Base-by-base conservation (phyloP, 1,139 yeast species). In the Saccharomyces hybrid region DNA sequence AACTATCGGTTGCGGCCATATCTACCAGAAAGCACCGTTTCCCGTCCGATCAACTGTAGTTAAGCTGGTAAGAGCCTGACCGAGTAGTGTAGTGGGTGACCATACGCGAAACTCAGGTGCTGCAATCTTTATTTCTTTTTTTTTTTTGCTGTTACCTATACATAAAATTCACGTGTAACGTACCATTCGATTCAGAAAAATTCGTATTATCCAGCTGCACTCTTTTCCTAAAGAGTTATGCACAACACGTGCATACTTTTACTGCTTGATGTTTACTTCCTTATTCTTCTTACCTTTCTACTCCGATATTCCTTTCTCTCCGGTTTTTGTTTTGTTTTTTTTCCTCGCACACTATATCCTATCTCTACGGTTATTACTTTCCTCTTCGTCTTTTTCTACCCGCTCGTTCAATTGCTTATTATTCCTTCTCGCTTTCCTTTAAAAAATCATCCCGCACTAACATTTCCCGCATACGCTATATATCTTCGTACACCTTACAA, bases 1-100 rank as follows among this genome's bases (percentile, higher is more conserved):
- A 47, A 52, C 47, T 69, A 60, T 66, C 73, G 74, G 75, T 74
- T 73, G 74, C 77, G 76, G 76, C 77, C 76, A 74, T 71, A 74
- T 73, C 77, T 69, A 73, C 77, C 71, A 70, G 76, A 74, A 73
- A 73, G 74, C 76, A 73, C 75, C 75, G 75, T 73, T 75, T 73
- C 77, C 77, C 78, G 78, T 74, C 77, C 77, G 77, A 74, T 73
- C 76, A 74, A 73, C 75, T 70, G 73, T 72, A 72, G 73, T 73
- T 73, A 74, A 75, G 75, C 79, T 73, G 74, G 78, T 74, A 73
- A 76, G 78, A 74, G 78, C 77, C 77, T 70, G 76, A 74, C 77
- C 73, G 78, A 75, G 78, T 75, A 76, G 75, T 75, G 75, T 75
- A 74, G 78, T 75, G 78, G 78, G 78, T 74, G 79, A 75, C 79